These are phyloP conservation scores for Penicillium tannophilum DNA, from an alignment of 495 filamentous ascomycete species.

Conservation along the genomic window DNA sequence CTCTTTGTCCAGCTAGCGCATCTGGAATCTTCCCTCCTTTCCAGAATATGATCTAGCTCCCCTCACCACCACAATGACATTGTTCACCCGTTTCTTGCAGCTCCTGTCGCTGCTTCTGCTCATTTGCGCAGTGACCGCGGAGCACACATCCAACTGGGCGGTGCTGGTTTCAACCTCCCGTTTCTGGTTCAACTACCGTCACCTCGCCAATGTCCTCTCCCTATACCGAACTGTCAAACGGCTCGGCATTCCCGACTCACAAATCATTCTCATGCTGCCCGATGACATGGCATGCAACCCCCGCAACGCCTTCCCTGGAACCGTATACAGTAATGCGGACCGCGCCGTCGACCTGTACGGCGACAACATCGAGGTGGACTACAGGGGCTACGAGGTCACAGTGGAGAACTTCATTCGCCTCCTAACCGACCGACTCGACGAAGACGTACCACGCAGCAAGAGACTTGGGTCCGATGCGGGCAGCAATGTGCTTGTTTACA, in stretches of 20 bases:
- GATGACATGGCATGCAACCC: slow-evolving; percentile 99
- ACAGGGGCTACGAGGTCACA: slow-evolving; percentile 96
- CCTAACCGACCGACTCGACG: slow-evolving; percentile 87
- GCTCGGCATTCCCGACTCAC: slow-evolving; percentile 95
- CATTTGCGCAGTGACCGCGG: slow-evolving; percentile 53
- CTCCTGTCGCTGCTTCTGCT: slow-evolving; percentile 48
- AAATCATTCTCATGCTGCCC: slow-evolving; percentile 98
- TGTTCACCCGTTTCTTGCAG: slow-evolving; percentile 31
- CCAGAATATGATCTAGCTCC: slow-evolving; percentile 18
- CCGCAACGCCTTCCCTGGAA: slow-evolving; percentile 95
- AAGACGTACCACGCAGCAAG: slow-evolving; percentile 93
- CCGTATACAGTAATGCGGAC: slow-evolving; percentile 97
- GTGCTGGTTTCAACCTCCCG: slow-evolving; percentile 97
- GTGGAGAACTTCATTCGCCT: slow-evolving; percentile 98
- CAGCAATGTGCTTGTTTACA: slow-evolving; percentile 96
- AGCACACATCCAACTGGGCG: slow-evolving; percentile 98
- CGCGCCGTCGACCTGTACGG: slow-evolving; percentile 95
- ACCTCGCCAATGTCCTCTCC: slow-evolving; percentile 96
- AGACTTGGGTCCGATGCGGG: slow-evolving; percentile 87
- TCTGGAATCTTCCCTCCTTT: slow-evolving; percentile 10
- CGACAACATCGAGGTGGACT: slow-evolving; percentile 99
- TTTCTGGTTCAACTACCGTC: slow-evolving; percentile 99
- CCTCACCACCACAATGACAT: slow-evolving; percentile 27
- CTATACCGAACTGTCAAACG: slow-evolving; percentile 98
- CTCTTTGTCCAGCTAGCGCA: slow-evolving; percentile 1